Base-by-base conservation (phyloP, 805 yeast genomes). In the Clavispora fructus region DNA sequence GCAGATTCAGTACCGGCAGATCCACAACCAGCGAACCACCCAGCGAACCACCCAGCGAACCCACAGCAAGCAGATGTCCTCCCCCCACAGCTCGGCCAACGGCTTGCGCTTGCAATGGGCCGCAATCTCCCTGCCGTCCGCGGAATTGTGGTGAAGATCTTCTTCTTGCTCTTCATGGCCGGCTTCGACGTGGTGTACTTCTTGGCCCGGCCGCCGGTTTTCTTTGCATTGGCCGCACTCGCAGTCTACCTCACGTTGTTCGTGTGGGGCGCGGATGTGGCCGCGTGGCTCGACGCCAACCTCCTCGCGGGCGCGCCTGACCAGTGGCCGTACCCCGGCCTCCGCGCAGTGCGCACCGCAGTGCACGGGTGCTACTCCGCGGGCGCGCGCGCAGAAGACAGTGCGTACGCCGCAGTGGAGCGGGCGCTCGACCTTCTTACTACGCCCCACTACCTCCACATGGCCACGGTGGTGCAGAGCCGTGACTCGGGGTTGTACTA, bases 261-360 rank as follows among this genome's bases (percentile, higher is more conserved):
- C 27, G 27, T 48, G 17, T 52, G 48, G 33, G 56, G 58, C 6
- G 35, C 17, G 10, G 47, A 44, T 12, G 43, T 50, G 30, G 43
- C 49, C 39, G 44, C 44, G 11, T 52, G 58, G 58, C 40, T 54
- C 27, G 51, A 54, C 28, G 28, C 14, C 1, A 45, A 45, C 35
- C 29, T 54, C 1, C 44, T 54, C 11, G 33, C 23, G 5, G 33
- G 30, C 12, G 51, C 47, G 7, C 37, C 51, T 17, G 39, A 45
- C 27, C 46, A 41, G 35, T 35, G 42, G 2, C 56, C 48, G 14
- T 44, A 39, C 29, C 38, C 41, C 9, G 19, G 41, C 4, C 41
- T 49, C 25, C 42, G 32, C 23, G 16, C 30, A 9, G 35, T 50
- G 9, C 38, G 55, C 7, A 31, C 16, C 12, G 25, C 39, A 3